Base-by-base conservation (phyloP, 345 rosid genomes). In the Eucalyptus cloeziana region DNA sequence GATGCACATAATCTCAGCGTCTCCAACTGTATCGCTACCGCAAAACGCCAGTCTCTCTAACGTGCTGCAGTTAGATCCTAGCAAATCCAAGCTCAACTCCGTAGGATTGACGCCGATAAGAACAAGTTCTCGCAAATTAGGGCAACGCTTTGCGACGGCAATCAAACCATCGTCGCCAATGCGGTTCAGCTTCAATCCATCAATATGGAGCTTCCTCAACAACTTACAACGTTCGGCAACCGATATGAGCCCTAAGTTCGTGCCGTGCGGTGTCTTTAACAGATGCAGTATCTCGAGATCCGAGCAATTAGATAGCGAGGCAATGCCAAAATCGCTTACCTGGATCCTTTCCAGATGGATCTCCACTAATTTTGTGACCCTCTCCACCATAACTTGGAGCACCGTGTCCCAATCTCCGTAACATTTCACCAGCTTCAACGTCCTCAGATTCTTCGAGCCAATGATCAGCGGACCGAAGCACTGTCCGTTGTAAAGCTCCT, bases 371-470 rank as follows among this genome's bases (percentile, higher is more conserved):
- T 88, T 90, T 4, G 90, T 80, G 10, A 94, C 96, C 69, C 92
- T 92, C 91, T 91, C 92, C 21, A 92, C 88, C 43, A 93, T 91
- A 17, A 87, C 89, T 64, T 94, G 93, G 49, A 96, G 91, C 88
- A 96, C 91, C 91, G 90, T 90, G 90, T 96, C 97, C 99, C 99
- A 96, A 89, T 96, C 95, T 44, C 98, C 97, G 58, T 95, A 94
- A 91, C 99, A 96, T 86, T 96, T 96, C 67, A 94, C 94, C 89
- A 97, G 95, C 94, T 95, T 95, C 90, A 96, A 91, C 85, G 96
- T 92, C 88, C 90, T 92, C 56, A 96, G 92, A 89, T 93, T 93
- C 93, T 93, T 96, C 7, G 97, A 94, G 52, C 96, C 98, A 9
- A 89, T 92, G 15, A 96, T 89, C 47, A 96, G 91, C 51, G 98